Base-by-base conservation (phyloP, 768 basidiomycete genomes). In the Lactifluus hygrophoroides region DNA sequence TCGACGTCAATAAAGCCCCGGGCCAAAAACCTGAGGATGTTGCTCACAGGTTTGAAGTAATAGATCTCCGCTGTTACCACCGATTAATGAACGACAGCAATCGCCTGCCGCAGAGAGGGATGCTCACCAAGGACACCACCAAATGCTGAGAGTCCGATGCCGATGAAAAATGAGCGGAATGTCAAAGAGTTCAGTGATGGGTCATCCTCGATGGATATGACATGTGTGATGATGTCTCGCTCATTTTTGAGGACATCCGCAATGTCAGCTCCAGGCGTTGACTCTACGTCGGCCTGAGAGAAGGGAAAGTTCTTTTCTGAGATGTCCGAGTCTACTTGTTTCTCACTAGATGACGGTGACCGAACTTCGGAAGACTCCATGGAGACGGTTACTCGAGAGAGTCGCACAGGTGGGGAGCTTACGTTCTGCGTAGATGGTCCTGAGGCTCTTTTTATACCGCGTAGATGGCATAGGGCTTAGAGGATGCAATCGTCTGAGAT, bases 31-130 rank as follows among this genome's bases (percentile, higher is more conserved):
- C n/a, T n/a, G 34, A 10, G 30, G n/a, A n/a, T n/a, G n/a, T n/a
- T 8, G 49, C 70, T 56, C 64, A 78, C 80, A 4, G 80, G 80
- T 67, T 82, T 81, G 68, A 81, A 83, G 65, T 82, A 83, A 66
- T 81, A 82, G 27, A 83, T 82, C 62, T 83, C 75, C 30, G 80
- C 79, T 80, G 54, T 51, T 35, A n/a, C n/a, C n/a, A n/a, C n/a
- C n/a, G 56, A 44, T 5, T 17, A 19, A 25, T n/a, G n/a, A n/a
- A 9, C n/a, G n/a, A n/a, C n/a, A n/a, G n/a, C n/a, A n/a, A n/a
- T n/a, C n/a, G n/a, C n/a, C n/a, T n/a, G n/a, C n/a, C n/a, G n/a
- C n/a, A 27, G 16, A 2, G 19, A 45, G 32, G 14, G 23, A 11
- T 5, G 16, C 66, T 11, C 64, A 76, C 78, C 79, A 21, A 82